Evolutionary conservation across 345 rosid genomes (phyloP), one percentile per base, ranked within the genome.

Genomic region (Passiflora organensis): DNA sequence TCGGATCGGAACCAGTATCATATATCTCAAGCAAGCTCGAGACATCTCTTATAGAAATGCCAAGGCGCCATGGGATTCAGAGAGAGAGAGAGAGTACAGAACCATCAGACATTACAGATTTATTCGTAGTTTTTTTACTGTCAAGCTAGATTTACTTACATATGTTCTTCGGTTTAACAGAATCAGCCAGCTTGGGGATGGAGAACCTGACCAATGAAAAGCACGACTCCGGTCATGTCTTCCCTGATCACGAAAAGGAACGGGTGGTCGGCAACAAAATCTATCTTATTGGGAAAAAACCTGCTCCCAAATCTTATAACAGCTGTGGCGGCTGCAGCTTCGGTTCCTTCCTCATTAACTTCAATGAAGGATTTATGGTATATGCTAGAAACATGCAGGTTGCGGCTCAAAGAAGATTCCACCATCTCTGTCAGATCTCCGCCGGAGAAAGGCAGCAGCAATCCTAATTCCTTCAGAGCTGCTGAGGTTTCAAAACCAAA

Each of bases 311-410:
- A 34, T 1, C 0, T 13, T 34, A 67, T 22, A 52, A 68, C 83
- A 51, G 73, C 81, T 61, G 85, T 67, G 43, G 77, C 80, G 51
- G 86, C 86, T 14, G 83, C 86, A 53, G 86, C 89, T 69, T 85
- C 89, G 1, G 89, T 85, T 44, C 94, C 89, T 72, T 79, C 79
- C 74, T 86, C 89, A 21, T 86, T 86, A 19, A 85, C 83, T 32
- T 82, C 89, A 17, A 82, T 70, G 68, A 77, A 73, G 10, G 86
- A 73, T 56, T 86, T 81, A 6, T 82, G 94, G 72, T 71, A 82
- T 53, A 82, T 54, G 43, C 48, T 68, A 13, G 87, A 77, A 17
- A 81, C 89, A 20, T 13, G 32, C 13, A 81, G 67, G 20, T 74
- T 60, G 60, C 23, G 46, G 25, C 73, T 81, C 53, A 60, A 56